phyloP scores from a whole-genome alignment of 805 yeast species.

The Debaryomyces prosopidis region DNA sequence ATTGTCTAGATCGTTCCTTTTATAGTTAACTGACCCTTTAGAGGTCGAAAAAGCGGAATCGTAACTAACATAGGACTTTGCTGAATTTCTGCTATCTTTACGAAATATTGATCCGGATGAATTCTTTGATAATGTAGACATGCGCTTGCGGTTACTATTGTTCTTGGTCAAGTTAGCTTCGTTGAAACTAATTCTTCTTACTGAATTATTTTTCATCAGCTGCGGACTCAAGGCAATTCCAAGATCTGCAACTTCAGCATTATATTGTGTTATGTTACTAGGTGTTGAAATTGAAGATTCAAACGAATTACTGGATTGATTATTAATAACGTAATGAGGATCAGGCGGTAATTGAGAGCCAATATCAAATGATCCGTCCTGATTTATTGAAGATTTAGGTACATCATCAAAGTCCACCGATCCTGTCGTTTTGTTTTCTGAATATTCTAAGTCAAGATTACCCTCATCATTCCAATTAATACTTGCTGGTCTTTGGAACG shows the following conservation, averaged over 20 bases:
- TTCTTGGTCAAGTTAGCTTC: constrained; percentile 13
- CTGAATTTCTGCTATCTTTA: constrained; percentile 29
- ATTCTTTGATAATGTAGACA: constrained; percentile 24
- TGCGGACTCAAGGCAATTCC: constrained; percentile 45
- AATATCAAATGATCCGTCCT: constrained; percentile 17
- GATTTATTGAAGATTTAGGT: not conserved
- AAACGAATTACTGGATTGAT: constrained; percentile 8
- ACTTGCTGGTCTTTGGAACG: constrained; percentile 40
- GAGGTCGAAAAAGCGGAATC: constrained; percentile 54
- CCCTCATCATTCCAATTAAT: constrained; percentile 45
- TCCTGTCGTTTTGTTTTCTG: constrained; percentile 15
- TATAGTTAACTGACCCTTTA: constrained; percentile 15
- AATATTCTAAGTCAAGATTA: constrained; percentile 28
- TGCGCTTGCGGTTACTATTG: constrained; percentile 11
- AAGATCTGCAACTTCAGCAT: constrained; percentile 42
- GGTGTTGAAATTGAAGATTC: constrained; percentile 30
- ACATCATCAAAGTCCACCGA: constrained; percentile 1
- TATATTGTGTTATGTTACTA: constrained; percentile 34
- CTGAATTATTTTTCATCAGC: constrained; percentile 20
- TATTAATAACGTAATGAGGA: constrained; percentile 4
- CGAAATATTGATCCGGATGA: constrained; percentile 36
- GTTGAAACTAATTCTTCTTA: constrained; percentile 25
- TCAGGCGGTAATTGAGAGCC: constrained; percentile 13
- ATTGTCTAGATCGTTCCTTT: constrained; percentile 11
- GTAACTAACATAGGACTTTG: constrained; percentile 57